These are phyloP conservation scores for Xylaria longipes DNA, from an alignment of 495 filamentous ascomycete genomes.

Conservation along the genomic window DNA sequence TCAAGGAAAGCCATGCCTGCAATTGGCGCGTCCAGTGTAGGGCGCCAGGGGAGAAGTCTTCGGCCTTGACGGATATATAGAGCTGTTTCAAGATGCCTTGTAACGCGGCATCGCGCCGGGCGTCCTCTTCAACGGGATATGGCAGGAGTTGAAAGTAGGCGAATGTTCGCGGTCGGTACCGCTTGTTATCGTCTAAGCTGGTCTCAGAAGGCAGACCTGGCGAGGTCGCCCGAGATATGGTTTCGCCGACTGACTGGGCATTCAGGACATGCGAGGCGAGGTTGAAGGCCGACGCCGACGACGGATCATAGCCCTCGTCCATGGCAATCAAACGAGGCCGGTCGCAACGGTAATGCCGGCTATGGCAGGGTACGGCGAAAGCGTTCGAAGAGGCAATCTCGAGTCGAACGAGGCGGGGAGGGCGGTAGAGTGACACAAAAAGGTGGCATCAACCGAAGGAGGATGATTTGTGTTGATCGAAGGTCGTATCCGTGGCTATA, in stretches of 20 bases:
- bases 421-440: constrained; percentile 12
- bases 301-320: constrained; percentile 41
- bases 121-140: constrained; percentile 80
- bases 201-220: constrained; percentile 47
- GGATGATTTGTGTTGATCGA: neutral
- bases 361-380: constrained; percentile 6
- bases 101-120: constrained; percentile 73
- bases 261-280: constrained; percentile 36
- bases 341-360: neutral
- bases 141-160: constrained; percentile 90
- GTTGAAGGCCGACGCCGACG: constrained; percentile 32
- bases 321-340: constrained; percentile 29
- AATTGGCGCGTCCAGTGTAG: constrained; percentile 98
- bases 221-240: constrained; percentile 56
- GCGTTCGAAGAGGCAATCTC: constrained; percentile 14
- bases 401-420: constrained; percentile 6
- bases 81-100: constrained; percentile 89
- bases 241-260: constrained; percentile 44
- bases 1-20: constrained; percentile 90
- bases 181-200: constrained; percentile 54
- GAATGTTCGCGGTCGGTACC: constrained; percentile 88
- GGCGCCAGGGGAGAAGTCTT: constrained; percentile 92
- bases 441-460: constrained; percentile 18
- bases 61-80: constrained; percentile 86
- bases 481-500: constrained; percentile 10